Evolutionary conservation across 2,329 filamentous ascomycete genomes (phyloP).

Genomic region (Alternaria sp.): DNA sequence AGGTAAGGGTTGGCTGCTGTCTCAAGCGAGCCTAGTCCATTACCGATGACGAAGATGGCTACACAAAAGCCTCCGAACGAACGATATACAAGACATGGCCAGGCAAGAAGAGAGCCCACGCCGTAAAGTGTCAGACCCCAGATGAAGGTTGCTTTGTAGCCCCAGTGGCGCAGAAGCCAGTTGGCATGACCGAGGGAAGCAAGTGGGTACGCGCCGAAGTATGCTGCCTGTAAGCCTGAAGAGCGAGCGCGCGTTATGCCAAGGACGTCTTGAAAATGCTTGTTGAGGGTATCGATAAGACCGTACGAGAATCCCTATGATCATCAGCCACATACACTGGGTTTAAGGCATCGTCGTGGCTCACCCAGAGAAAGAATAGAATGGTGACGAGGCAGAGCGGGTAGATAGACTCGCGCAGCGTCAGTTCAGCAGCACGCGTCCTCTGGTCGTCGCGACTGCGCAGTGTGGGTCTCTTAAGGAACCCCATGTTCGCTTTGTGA

Average conservation of each 20-base stretch:
- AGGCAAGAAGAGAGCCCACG: slow-evolving; percentile 64
- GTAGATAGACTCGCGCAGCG: slow-evolving; percentile 69
- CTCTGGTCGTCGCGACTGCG: slow-evolving; percentile 50
- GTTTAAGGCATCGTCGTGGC: neutral
- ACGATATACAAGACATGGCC: slow-evolving; percentile 62
- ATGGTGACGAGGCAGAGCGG: slow-evolving; percentile 71
- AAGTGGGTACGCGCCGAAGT: slow-evolving; percentile 59
- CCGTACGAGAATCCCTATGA: slow-evolving; percentile 61
- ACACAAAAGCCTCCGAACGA: slow-evolving; percentile 67
- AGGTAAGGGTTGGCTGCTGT: slow-evolving; percentile 62
- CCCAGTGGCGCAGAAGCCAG: slow-evolving; percentile 57
- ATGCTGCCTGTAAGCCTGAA: slow-evolving; percentile 57
- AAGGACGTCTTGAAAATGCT: slow-evolving; percentile 55
- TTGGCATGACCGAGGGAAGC: slow-evolving; percentile 56
- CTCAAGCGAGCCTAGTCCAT: slow-evolving; percentile 62
- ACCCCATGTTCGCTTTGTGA: slow-evolving; percentile 27
- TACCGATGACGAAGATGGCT: slow-evolving; percentile 62
- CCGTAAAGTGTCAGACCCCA: slow-evolving; percentile 62
- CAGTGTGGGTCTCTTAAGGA: slow-evolving; percentile 39
- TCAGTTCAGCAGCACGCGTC: slow-evolving; percentile 66
- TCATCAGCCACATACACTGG: neutral
- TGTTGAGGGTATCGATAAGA: slow-evolving; percentile 61
- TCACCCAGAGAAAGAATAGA: slow-evolving; percentile 69
- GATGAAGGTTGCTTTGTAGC: slow-evolving; percentile 56
- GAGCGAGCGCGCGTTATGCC: slow-evolving; percentile 53